These are phyloP conservation scores for Acanthamoeba sp. DNA, from an alignment of 208 protist genomes.

Conservation along the genomic window DNA sequence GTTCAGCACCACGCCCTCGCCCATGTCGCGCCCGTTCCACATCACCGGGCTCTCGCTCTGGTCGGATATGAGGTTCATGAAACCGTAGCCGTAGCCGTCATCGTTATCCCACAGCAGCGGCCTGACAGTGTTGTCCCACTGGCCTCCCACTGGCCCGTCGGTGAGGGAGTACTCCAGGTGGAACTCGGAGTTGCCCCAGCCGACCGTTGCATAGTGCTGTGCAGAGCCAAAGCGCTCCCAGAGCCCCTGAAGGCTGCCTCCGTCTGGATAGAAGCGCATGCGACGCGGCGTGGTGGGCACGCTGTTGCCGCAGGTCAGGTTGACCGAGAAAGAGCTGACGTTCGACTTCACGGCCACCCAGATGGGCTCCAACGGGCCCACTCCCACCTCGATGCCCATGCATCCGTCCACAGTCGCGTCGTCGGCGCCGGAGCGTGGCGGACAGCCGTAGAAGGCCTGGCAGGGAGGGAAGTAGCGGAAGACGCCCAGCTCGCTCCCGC, in stretches of 20 bases:
- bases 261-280: not conserved
- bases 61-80: not conserved
- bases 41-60: not conserved
- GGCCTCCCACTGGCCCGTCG: too few relatives aligned
- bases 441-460: not conserved
- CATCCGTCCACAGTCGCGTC: not conserved
- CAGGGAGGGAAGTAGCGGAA: not conserved
- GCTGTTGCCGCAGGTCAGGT: not conserved
- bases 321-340: not conserved
- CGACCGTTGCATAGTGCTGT: not conserved
- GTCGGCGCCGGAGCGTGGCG: not conserved
- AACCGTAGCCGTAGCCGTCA: not conserved
- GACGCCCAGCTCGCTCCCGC: not conserved
- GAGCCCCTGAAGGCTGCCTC: not conserved
- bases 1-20: not conserved
- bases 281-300: not conserved
- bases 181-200: not conserved
- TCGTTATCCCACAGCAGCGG: not conserved
- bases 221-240: not conserved
- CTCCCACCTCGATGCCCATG: not conserved
- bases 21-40: not conserved
- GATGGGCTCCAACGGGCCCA: not conserved
- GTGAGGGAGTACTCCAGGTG: not conserved
- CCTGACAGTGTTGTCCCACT: not conserved
- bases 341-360: not conserved